Base-by-base conservation (phyloP, 2,329 filamentous ascomycete species). In the Alternaria alternata region DNA sequence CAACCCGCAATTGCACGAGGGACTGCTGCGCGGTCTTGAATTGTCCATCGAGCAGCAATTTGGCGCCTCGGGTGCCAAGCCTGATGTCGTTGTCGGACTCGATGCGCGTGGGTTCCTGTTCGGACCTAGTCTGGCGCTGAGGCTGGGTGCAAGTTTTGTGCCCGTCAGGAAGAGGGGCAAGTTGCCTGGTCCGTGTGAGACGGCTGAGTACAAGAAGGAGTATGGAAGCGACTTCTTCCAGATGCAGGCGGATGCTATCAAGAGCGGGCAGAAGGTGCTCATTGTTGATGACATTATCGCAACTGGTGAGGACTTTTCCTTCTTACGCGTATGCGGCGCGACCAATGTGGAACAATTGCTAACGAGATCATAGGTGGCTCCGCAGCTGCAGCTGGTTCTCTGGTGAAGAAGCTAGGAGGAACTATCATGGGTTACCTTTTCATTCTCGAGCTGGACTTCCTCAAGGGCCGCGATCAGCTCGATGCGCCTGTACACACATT, bases 221-320 rank as follows among this genome's bases (percentile, higher is more conserved):
- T 99, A 99, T 76, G 95, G 95, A 65, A 86, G 89, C 80, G 95
- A 99, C 79, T 90, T 90, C 78, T 98, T 99, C 84, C 92, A 98
- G 86, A 96, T 99, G 84, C 95, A 99, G 84, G 84, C 87, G 68
- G 93, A 91, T 79, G 90, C 90, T 44, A 89, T 99, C 74, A 89
- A 91, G 82, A 85, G 88, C 52, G 94, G 94, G 36, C 92, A 97
- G 83, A 94, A 90, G 79, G 94, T 97, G 59, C 83, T 99, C 64
- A 87, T 99, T 67, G 93, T 99, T 32, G 95, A 99, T 80, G 95
- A 99, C 79, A 96, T 99, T 76, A 98, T 99, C 82, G 95, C 95
- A 58, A 99, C 95, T 67, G 94, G 94, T 97, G 34, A 38, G 34
- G 14, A 38, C 34, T n/a, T n/a, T 38, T 6, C 5, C 14, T 38